Evolutionary conservation across 2,329 filamentous ascomycete species (phyloP), one percentile per base, ranked within the genome.

Genomic region (Macrophomina pseudophaseolina): DNA sequence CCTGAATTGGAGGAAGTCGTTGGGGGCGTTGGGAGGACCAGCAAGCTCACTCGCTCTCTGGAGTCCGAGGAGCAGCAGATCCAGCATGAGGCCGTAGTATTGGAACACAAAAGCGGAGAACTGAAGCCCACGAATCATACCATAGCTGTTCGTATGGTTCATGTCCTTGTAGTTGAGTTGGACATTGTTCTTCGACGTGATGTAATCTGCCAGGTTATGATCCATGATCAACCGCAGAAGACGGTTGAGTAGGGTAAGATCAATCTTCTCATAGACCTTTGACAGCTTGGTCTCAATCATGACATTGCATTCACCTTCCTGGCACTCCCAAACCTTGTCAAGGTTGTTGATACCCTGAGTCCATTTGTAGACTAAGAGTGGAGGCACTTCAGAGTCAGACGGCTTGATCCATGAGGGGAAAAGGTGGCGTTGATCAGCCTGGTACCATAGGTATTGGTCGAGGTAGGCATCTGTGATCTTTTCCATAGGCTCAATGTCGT

Each of bases 211-310:
- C 81, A 99, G 81, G 78, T 99, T 99, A 85, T 99, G 95, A 74
- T 99, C 96, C 96, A 99, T 99, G 78, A 99, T 97, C 71, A 99
- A 82, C 56, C 95, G 88, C 59, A 99, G 85, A 38, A 99, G 85
- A 67, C 94, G 92, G 81, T 99, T 99, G 72, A 99, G 87, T 66
- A 99, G 84, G 0, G 95, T 99, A 69, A 99, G 83, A 82, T 99
- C 95, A 69, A 99, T 97, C 86, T 99, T 99, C 82, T 99, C 95
- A 71, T 99, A 99, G 53, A 99, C 94, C 81, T 99, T 99, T n/a
- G 95, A 97, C 3, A 99, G 83, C 72, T 97, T 92, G 0, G 96
- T 99, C 82, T 99, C 95, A 62, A 99, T 94, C 90, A 99, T 93
- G 69, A 99, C 95, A 72, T 97, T 97, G 80, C 94, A 98, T 79